These are phyloP conservation scores for Cutaneotrichosporon sp. DNA, from an alignment of 1,284 basidiomycete species.

Conservation along the genomic window DNA sequence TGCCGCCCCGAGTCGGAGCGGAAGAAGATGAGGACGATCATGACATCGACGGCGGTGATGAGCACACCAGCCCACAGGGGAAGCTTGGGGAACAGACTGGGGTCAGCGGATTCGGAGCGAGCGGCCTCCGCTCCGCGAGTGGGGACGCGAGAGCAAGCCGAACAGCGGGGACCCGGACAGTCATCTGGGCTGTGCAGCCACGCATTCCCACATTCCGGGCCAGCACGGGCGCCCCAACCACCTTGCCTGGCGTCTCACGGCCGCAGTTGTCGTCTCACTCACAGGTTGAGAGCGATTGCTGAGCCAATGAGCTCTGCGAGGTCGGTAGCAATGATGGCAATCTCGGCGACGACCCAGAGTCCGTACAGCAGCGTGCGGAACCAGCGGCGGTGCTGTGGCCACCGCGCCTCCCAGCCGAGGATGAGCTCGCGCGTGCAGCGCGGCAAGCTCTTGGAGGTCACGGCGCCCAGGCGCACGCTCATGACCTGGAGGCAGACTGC, in stretches of 20 bases:
- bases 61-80: slow-evolving; percentile 80
- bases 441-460: slow-evolving; percentile 47
- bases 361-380: slow-evolving; percentile 53
- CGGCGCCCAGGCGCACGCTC: slow-evolving; percentile 58
- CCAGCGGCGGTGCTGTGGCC: slow-evolving; percentile 62
- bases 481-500: slow-evolving; percentile 57
- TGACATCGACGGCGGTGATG: slow-evolving; percentile 79
- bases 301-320: slow-evolving; percentile 70
- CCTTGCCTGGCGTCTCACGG: no score
- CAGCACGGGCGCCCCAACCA: no score
- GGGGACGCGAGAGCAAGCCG: background rate
- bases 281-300: slow-evolving; percentile 74
- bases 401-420: slow-evolving; percentile 66
- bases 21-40: slow-evolving; percentile 60
- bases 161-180: background rate
- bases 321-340: slow-evolving; percentile 74
- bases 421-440: slow-evolving; percentile 67
- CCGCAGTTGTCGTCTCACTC: no score
- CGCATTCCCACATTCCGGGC: no score
- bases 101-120: background rate
- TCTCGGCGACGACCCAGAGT: slow-evolving; percentile 64
- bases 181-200: background rate
- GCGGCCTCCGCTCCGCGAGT: no score
- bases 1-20: slow-evolving; percentile 43
- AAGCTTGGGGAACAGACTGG: slow-evolving; percentile 70